Conservation (phyloP, 441 rosid genomes). For the Rhodomyrtus psidioides region DNA sequence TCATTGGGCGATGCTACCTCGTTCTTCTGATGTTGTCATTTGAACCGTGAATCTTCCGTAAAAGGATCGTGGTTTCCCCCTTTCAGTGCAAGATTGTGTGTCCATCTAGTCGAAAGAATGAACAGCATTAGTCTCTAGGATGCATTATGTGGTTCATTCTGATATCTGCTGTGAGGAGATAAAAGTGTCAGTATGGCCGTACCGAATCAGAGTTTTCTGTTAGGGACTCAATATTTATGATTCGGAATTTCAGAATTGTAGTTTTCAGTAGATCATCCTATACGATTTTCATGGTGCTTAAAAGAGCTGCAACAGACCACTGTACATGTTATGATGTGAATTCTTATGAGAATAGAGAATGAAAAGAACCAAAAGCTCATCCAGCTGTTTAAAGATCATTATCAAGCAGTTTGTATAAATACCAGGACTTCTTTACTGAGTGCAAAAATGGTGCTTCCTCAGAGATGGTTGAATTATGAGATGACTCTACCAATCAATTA, state of each 20-base stretch:
- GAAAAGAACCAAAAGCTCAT: background rate
- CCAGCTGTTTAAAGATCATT: background rate
- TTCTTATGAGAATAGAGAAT: background rate
- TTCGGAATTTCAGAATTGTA: background rate
- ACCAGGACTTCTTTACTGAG: background rate
- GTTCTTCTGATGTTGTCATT: background rate
- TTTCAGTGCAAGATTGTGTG: background rate
- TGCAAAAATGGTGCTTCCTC: background rate
- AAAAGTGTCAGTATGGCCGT: background rate
- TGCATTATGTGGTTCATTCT: background rate
- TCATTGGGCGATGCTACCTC: background rate
- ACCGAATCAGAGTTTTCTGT: background rate
- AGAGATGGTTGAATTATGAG: background rate
- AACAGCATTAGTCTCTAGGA: background rate
- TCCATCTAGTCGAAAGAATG: background rate
- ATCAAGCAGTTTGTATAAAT: background rate
- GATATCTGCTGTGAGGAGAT: background rate
- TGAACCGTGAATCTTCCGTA: background rate
- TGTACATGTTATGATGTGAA: background rate
- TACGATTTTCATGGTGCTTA: background rate
- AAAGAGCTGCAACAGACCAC: background rate
- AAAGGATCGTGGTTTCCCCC: background rate
- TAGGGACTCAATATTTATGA: background rate
- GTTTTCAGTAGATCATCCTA: background rate
- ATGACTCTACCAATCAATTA: background rate